Percentiles rank a stretch among this genome's conserved stretches.
phyloP scores from a whole-genome alignment of 108 stramenopile genomes.

The Conticribra guillardii region DNA sequence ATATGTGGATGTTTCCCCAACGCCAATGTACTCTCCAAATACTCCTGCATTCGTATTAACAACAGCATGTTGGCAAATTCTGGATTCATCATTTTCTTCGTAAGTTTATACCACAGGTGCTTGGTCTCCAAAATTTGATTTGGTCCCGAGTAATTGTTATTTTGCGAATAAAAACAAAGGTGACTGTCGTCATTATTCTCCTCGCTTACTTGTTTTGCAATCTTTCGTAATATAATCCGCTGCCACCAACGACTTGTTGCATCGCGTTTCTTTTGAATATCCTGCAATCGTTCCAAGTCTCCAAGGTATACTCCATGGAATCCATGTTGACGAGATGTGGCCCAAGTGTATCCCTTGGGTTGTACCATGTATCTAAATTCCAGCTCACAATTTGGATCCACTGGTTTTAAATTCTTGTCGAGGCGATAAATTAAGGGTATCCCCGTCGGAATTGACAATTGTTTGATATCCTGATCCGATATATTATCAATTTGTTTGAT shows the following conservation, averaged over 20 bases:
- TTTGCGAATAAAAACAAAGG: constrained; percentile 24
- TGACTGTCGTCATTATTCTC: constrained; percentile 41
- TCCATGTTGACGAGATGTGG: constrained; percentile 67
- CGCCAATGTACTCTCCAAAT: constrained; percentile 68
- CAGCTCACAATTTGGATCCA: constrained; percentile 76
- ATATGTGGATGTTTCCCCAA: constrained; percentile 59
- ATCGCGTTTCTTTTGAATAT: constrained; percentile 85
- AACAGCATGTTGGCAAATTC: constrained; percentile 83
- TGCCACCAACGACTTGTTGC: constrained; percentile 85
- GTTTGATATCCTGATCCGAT: constrained; percentile 86
- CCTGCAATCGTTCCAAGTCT: constrained; percentile 83
- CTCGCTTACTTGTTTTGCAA: constrained; percentile 62
- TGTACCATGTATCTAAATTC: constrained; percentile 83
- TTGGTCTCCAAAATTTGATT: constrained; percentile 70
- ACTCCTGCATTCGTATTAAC: constrained; percentile 70
- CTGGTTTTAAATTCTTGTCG: constrained; percentile 79
- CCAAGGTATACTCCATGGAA: constrained; percentile 87
- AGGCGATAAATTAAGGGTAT: constrained; percentile 85
- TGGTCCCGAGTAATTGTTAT: constrained; percentile 8
- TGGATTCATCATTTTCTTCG: constrained; percentile 69
- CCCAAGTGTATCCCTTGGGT: constrained; percentile 90
- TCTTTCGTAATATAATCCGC: constrained; percentile 78
- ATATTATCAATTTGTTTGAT: constrained; percentile 88
- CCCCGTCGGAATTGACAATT: constrained; percentile 85
- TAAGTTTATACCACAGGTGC: constrained; percentile 74